A percentile compares a stretch with the other conserved stretches of the same genome.
Evolutionary conservation across 2,329 filamentous ascomycete genomes (phyloP).

Genomic region (Fusarium sarcochroum): DNA sequence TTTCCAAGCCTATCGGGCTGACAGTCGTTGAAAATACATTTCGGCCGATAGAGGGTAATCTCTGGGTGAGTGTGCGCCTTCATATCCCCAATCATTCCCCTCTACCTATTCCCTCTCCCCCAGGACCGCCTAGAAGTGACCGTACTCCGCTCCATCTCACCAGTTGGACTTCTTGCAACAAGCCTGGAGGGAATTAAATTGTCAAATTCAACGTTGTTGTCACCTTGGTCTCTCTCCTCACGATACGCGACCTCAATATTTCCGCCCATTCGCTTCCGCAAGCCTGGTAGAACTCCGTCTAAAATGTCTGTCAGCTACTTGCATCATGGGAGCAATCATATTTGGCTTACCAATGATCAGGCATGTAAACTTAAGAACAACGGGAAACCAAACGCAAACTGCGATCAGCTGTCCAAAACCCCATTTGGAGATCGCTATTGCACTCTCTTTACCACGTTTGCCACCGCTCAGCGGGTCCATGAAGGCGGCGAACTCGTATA

Average conservation of each 20-base stretch:
- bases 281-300: not conserved
- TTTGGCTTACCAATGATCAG: not conserved
- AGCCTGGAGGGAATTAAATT: accelerated
- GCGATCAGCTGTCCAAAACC: constrained; percentile 14
- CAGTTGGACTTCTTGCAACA: accelerated
- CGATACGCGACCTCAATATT: not conserved
- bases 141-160: not conserved
- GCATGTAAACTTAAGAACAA: not conserved
- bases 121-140: not conserved
- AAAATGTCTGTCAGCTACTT: accelerated
- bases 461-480: not conserved
- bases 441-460: accelerated
- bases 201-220: not conserved
- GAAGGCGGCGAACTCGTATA: not conserved
- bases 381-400: constrained; percentile 9
- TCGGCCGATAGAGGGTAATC: too few relatives aligned
- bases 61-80: too few relatives aligned
- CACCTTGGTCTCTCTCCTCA: accelerated
- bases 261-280: not conserved
- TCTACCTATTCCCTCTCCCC: not conserved
- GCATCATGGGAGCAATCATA: accelerated
- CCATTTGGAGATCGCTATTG: not conserved
- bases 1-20: too few relatives aligned
- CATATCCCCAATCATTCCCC: too few relatives aligned
- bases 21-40: too few relatives aligned